Conservation (phyloP, 164 flowering plant genomes). For the Litsea cubeba region DNA sequence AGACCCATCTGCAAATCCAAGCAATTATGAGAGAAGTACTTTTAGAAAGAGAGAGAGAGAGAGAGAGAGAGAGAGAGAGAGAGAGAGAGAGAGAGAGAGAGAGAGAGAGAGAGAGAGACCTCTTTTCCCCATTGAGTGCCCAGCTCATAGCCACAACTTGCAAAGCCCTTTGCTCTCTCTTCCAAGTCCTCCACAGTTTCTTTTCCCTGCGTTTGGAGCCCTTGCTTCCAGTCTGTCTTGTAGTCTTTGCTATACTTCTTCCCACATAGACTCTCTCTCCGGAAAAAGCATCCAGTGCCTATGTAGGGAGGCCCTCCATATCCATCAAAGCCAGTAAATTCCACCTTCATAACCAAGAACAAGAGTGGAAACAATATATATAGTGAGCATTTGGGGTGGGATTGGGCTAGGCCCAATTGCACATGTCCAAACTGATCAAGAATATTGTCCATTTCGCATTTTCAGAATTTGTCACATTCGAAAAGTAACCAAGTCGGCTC, state of each 20-base stretch:
- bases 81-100: too few relatives aligned
- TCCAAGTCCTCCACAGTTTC: slow-evolving; percentile 15
- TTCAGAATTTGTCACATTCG: too few relatives aligned
- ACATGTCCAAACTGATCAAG: too few relatives aligned
- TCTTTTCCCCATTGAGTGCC: slow-evolving; percentile 39
- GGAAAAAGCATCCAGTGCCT: slow-evolving; percentile 40
- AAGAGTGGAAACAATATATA: too few relatives aligned
- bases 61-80: too few relatives aligned
- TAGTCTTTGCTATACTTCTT: slow-evolving; percentile 16
- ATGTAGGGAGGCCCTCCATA: slow-evolving; percentile 29
- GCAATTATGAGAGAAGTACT: background rate
- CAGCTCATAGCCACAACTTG: slow-evolving; percentile 28
- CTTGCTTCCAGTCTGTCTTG: slow-evolving; percentile 13
- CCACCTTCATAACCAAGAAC: slow-evolving; percentile 15
- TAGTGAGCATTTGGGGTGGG: too few relatives aligned
- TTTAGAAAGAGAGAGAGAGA: too few relatives aligned
- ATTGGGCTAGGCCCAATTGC: too few relatives aligned
- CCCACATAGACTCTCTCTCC: slow-evolving; percentile 30
- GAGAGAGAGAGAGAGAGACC: slow-evolving; percentile 24
- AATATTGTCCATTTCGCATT: too few relatives aligned
- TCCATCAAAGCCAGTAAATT: slow-evolving; percentile 25
- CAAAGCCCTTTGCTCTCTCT: slow-evolving; percentile 25
- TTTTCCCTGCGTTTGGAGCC: slow-evolving; percentile 5
- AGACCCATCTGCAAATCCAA: slow-evolving; percentile 8
- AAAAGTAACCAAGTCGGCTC: too few relatives aligned